Evolutionary conservation across 2,329 filamentous ascomycete species (phyloP).

Genomic region (Chrysoporthe deuterocubensis): DNA sequence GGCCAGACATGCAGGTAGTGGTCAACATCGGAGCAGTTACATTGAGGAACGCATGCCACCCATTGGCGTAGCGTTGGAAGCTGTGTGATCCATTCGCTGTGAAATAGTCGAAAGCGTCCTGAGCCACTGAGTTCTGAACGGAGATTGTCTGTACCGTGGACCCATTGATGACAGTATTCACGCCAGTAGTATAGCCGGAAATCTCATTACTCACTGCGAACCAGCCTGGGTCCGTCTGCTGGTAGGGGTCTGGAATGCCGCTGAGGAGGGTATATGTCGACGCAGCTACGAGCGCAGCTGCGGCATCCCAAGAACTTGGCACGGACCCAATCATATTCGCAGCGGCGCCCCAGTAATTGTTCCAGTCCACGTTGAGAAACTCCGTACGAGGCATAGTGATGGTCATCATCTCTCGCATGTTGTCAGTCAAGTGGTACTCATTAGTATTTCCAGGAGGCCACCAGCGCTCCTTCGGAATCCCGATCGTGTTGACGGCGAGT

Average conservation of each 20-base stretch:
- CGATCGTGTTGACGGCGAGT: constrained; percentile 1
- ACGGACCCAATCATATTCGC: background rate
- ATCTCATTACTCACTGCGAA: background rate
- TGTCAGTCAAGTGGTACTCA: background rate
- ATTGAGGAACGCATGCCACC: background rate
- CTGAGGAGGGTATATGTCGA: constrained; percentile 2
- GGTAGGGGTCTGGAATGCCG: background rate
- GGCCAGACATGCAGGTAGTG: background rate
- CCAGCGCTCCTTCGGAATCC: constrained; percentile 1
- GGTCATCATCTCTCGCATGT: background rate
- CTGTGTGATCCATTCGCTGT: background rate
- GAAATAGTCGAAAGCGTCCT: background rate
- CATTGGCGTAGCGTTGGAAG: background rate
- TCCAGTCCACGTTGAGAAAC: background rate
- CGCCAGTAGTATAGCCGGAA: background rate
- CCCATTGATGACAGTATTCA: background rate
- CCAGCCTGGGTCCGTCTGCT: background rate
- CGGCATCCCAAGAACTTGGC: background rate
- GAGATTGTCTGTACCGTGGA: background rate
- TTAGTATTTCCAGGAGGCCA: background rate
- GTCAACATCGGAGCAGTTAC: background rate
- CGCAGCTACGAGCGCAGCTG: background rate
- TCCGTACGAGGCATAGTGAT: background rate
- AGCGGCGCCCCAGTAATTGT: background rate
- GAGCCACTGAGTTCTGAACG: background rate